phyloP scores from a whole-genome alignment of 495 filamentous ascomycete species.

The Cercophora sp. region DNA sequence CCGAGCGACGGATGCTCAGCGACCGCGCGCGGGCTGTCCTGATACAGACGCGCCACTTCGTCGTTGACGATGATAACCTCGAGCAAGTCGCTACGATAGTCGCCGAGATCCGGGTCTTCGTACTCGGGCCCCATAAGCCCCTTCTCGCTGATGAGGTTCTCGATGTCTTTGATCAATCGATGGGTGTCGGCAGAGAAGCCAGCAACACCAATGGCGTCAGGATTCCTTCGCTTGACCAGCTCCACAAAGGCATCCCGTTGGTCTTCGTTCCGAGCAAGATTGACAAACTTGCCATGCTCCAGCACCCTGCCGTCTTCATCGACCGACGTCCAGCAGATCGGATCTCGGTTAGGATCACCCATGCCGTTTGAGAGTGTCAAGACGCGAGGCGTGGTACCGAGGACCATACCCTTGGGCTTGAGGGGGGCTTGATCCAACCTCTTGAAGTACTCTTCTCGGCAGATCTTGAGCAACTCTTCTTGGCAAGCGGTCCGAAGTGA shows the following conservation, averaged over 20 bases:
- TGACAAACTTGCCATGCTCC: conserved; percentile 80
- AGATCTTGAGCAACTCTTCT: conserved; percentile 74
- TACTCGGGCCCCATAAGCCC: conserved; percentile 70
- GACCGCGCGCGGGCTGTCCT: conserved; percentile 78
- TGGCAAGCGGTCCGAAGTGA: conserved; percentile 88
- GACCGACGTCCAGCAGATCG: conserved; percentile 85
- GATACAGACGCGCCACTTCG: conserved; percentile 90
- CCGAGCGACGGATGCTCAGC: conserved; percentile 74
- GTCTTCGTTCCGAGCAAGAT: conserved; percentile 68
- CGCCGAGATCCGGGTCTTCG: conserved; percentile 56
- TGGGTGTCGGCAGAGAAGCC: conserved; percentile 89
- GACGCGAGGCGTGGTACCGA: conserved; percentile 84
- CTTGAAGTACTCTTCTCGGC: conserved; percentile 78
- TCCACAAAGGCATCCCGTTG: conserved; percentile 65
- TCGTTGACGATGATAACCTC: conserved; percentile 93
- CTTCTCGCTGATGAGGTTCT: conserved; percentile 68
- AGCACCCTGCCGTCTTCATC: conserved; percentile 87
- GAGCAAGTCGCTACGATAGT: conserved; percentile 67
- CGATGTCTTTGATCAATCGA: conserved; percentile 72
- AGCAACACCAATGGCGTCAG: conserved; percentile 85
- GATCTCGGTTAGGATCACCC: conserved; percentile 68
- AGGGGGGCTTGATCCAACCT: conserved; percentile 92
- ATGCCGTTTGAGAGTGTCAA: conserved; percentile 80
- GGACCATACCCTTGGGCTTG: conserved; percentile 87
- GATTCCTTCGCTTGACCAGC: conserved; percentile 67